Percentiles rank a stretch among this genome's conserved stretches.
Conservation (phyloP, 257 asterid species). For the Rehmannia glutinosa region DNA sequence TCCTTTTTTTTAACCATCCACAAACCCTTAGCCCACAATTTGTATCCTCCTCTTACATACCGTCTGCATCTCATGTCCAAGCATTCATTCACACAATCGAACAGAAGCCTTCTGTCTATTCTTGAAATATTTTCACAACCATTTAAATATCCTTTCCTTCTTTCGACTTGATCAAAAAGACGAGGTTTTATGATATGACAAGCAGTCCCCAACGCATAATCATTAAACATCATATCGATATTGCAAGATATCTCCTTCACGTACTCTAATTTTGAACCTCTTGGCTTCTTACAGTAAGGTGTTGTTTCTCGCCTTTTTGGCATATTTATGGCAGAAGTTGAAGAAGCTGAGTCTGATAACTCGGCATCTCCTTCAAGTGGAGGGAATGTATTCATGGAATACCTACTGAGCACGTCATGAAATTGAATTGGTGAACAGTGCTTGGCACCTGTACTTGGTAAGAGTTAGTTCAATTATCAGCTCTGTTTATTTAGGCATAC, state of each 20-base stretch:
- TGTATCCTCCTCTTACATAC: constrained; percentile 48
- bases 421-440: constrained; percentile 54
- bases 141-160: constrained; percentile 7
- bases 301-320: not conserved
- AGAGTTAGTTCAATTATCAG: not conserved
- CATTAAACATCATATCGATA: constrained; percentile 52
- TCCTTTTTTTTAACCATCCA: constrained; percentile 38
- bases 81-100: constrained; percentile 66
- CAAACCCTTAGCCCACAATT: constrained; percentile 54
- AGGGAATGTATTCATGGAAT: constrained; percentile 31
- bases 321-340: constrained; percentile 16
- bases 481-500: no score
- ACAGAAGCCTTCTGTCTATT: constrained; percentile 44
- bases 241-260: constrained; percentile 56
- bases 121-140: constrained; percentile 13
- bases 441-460: constrained; percentile 49
- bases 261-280: constrained; percentile 48
- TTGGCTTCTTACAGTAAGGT: constrained; percentile 3
- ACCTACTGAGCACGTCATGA: constrained; percentile 36
- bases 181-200: constrained; percentile 39
- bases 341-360: constrained; percentile 85
- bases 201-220: constrained; percentile 55
- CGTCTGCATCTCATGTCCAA: constrained; percentile 52
- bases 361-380: constrained; percentile 47
- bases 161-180: constrained; percentile 53